These are phyloP conservation scores for Plectosphaerella plurivora DNA, from an alignment of 2,329 filamentous ascomycete species.

Conservation along the genomic window DNA sequence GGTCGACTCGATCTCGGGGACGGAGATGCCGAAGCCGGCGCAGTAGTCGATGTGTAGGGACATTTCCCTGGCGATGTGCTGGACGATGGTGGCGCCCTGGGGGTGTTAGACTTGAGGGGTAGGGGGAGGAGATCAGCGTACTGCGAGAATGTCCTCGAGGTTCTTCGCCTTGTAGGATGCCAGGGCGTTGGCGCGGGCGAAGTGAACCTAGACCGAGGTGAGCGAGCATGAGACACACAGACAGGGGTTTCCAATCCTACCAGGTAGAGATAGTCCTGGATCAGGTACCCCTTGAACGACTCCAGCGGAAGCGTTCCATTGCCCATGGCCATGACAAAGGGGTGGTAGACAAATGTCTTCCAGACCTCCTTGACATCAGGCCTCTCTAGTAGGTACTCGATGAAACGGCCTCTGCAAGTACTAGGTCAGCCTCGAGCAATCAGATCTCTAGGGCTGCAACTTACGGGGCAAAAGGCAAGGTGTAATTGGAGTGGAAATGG, in stretches of 20 bases:
- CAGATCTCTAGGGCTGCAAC: conserved; percentile 14
- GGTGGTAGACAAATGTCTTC: conserved; percentile 73
- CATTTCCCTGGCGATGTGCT: conserved; percentile 76
- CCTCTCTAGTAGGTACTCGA: conserved; percentile 76
- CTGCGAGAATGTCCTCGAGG: conserved; percentile 66
- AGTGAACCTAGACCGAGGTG: conserved; percentile 60
- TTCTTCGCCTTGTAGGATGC: conserved; percentile 79
- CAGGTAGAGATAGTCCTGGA: conserved; percentile 90
- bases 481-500: conserved; percentile 70
- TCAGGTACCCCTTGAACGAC: conserved; percentile 82
- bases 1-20: conserved; percentile 65
- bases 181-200: conserved; percentile 79
- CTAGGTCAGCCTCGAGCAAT: background rate
- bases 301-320: conserved; percentile 69
- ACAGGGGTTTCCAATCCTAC: conserved; percentile 35
- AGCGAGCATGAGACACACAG: background rate
- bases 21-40: conserved; percentile 70
- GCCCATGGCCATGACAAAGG: conserved; percentile 75
- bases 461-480: conserved; percentile 63
- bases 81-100: conserved; percentile 64
- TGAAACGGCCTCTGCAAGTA: conserved; percentile 58
- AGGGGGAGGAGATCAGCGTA: conserved; percentile 62
- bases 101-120: conserved; percentile 20
- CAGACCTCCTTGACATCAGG: conserved; percentile 71
- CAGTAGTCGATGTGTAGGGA: conserved; percentile 80